phyloP scores from a whole-genome alignment of 2,329 filamentous ascomycete genomes.

The Fusarium floridanum region DNA sequence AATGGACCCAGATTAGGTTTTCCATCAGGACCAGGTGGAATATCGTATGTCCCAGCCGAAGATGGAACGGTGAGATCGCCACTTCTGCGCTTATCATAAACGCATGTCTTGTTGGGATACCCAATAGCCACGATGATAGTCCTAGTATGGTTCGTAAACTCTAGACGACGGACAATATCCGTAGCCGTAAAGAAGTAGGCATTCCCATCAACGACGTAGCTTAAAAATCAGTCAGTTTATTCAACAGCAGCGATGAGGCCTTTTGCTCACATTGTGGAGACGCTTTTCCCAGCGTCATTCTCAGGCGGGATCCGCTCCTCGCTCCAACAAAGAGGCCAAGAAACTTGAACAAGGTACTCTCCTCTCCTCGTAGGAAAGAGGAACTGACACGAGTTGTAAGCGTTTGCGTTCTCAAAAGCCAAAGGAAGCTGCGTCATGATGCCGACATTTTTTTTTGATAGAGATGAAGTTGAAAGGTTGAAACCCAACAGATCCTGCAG shows the following conservation, averaged over 20 bases:
- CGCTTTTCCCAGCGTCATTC: slow-evolving; percentile 20
- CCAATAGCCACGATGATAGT: slow-evolving; percentile 51
- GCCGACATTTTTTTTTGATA: background rate
- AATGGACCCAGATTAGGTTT: slow-evolving; percentile 39
- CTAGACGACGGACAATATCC: slow-evolving; percentile 44
- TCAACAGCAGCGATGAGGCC: background rate
- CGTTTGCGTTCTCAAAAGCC: slow-evolving; percentile 5
- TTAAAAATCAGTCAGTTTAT: background rate
- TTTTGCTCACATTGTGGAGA: slow-evolving; percentile 47
- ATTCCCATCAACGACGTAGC: slow-evolving; percentile 53
- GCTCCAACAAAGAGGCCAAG: slow-evolving; percentile 48
- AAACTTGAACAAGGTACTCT: slow-evolving; percentile 46
- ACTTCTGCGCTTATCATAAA: slow-evolving; percentile 47
- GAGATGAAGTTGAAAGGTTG: background rate
- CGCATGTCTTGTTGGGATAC: slow-evolving; percentile 44
- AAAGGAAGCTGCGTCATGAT: slow-evolving; percentile 21
- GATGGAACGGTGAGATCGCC: slow-evolving; percentile 49
- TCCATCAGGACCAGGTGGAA: slow-evolving; percentile 33
- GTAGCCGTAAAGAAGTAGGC: slow-evolving; percentile 51
- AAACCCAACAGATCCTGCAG: background rate
- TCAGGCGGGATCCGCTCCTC: slow-evolving; percentile 31
- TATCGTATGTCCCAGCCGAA: slow-evolving; percentile 30
- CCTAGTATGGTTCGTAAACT: slow-evolving; percentile 41
- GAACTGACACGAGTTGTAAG: slow-evolving; percentile 40
- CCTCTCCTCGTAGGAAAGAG: slow-evolving; percentile 32